Conservation (phyloP, 176 grass and related monocot genomes). For the Oropetium thomaeum region DNA sequence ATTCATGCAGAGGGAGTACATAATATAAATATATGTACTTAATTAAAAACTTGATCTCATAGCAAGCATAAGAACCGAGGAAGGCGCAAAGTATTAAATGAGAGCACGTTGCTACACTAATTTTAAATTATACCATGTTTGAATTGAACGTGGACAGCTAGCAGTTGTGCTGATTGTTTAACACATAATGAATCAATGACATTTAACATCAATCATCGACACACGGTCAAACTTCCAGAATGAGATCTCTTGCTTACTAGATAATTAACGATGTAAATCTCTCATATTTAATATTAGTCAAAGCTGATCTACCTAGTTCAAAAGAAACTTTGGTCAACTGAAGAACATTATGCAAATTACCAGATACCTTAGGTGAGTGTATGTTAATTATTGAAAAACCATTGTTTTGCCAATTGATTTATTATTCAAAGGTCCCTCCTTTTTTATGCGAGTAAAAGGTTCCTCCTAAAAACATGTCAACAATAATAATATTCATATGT, state of each 20-base stretch:
- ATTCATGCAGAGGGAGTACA: too few species aligned
- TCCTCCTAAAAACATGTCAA: background rate
- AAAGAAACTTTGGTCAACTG: background rate
- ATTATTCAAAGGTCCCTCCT: too few species aligned
- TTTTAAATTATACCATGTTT: background rate
- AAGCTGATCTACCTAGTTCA: background rate
- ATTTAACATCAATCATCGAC: background rate
- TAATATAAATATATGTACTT: background rate
- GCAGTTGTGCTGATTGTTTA: background rate
- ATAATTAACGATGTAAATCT: background rate
- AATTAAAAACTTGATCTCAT: background rate
- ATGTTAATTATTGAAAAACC: background rate
- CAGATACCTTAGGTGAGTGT: background rate
- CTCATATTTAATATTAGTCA: background rate
- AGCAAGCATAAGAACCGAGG: background rate
- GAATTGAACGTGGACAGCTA: background rate
- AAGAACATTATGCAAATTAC: background rate
- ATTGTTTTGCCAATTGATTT: too few species aligned
- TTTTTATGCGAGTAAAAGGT: too few species aligned
- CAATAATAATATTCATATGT: background rate
- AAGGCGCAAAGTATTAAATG: background rate
- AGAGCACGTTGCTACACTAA: background rate
- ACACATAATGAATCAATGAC: background rate
- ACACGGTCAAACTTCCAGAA: constrained; percentile 4
- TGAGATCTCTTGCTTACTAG: background rate